phyloP scores from a whole-genome alignment of 768 basidiomycete species.

The Vishniacozyma victoriae region DNA sequence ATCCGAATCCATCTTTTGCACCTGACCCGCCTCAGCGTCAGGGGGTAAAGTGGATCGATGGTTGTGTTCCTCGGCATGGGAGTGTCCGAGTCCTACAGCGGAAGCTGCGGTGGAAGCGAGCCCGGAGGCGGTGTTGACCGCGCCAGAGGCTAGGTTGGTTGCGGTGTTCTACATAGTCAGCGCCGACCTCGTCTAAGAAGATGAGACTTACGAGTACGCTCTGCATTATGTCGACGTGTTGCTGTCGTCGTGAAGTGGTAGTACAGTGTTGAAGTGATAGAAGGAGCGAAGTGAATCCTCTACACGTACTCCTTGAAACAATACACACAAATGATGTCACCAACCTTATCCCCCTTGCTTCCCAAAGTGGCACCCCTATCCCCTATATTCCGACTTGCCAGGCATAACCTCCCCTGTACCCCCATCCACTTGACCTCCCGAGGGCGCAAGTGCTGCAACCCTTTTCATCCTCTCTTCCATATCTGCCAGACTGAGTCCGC shows the following conservation, averaged over 20 bases:
- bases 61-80: conserved; percentile 21
- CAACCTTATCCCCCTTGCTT: no score
- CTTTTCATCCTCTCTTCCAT: neutral
- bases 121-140: conserved; percentile 6
- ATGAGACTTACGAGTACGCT: conserved; percentile 18
- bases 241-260: no score
- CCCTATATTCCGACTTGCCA: no score
- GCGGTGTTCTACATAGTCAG: neutral
- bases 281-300: no score
- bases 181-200: conserved; percentile 2
- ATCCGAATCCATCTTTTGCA: conserved; percentile 30
- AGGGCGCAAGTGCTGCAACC: neutral
- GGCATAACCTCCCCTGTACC: no score
- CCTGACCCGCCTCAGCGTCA: conserved; percentile 14
- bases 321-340: no score
- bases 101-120: conserved; percentile 4
- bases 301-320: no score
- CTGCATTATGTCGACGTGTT: no score
- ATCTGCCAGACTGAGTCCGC: neutral
- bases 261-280: no score
- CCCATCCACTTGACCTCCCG: conserved; percentile 1
- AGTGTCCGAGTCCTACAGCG: conserved; percentile 15
- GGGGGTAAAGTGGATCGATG: conserved; percentile 17
- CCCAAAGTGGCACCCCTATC: no score
- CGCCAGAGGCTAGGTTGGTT: conserved; percentile 5